A percentile compares a stretch with the other conserved stretches of the same genome.
phyloP scores from a whole-genome alignment of 768 basidiomycete species.

The Trametes cingulata region DNA sequence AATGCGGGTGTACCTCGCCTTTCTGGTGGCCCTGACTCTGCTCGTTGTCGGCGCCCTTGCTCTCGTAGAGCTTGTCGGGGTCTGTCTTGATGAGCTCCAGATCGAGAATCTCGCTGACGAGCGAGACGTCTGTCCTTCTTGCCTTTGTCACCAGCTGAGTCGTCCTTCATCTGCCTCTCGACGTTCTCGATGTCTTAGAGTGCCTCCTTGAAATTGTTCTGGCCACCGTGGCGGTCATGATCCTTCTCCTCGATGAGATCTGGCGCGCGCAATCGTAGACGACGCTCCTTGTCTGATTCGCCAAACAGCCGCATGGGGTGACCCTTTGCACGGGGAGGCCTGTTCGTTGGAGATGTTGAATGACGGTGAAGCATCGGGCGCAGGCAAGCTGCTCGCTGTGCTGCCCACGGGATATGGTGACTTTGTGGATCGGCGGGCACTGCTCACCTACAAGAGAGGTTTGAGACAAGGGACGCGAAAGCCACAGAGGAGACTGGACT shows the following conservation, averaged over 20 bases:
- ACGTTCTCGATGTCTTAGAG: constrained; percentile 85
- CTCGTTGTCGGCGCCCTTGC: too few species aligned
- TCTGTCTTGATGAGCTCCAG: constrained; percentile 82
- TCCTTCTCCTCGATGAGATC: constrained; percentile 95
- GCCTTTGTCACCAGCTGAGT: constrained; percentile 49
- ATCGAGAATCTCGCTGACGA: constrained; percentile 67
- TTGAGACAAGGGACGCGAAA: background rate
- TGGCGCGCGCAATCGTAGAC: constrained; percentile 85
- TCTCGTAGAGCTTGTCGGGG: constrained; percentile 94
- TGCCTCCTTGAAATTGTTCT: constrained; percentile 93
- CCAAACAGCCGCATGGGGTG: constrained; percentile 95
- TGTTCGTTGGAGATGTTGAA: constrained; percentile 97
- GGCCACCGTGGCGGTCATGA: constrained; percentile 75
- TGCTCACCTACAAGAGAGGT: constrained; percentile 17
- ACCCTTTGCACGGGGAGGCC: constrained; percentile 81
- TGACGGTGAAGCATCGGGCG: constrained; percentile 43
- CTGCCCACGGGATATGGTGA: constrained; percentile 28
- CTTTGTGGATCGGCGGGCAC: constrained; percentile 17
- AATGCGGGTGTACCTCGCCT: too few species aligned
- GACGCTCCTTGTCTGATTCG: constrained; percentile 91
- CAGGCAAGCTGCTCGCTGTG: constrained; percentile 34
- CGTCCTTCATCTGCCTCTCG: constrained; percentile 58
- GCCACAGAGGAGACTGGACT: constrained; percentile 30
- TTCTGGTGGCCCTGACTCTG: too few species aligned
- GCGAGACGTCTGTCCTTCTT: constrained; percentile 52